Conservation (phyloP, 441 rosid genomes). For the Corymbia calophylla region DNA sequence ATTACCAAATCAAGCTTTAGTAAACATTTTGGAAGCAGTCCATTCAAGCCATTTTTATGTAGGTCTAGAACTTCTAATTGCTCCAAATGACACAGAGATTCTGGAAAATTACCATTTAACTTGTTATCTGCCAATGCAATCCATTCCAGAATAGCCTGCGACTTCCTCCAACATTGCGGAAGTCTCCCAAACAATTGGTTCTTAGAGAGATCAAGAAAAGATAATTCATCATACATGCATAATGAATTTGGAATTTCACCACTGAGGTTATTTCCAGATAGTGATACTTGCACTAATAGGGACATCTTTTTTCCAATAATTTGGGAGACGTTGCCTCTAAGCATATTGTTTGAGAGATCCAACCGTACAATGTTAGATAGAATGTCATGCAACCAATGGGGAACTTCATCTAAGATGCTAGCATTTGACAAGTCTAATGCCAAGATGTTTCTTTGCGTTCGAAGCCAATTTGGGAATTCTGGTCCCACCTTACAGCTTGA, state of each 20-base stretch:
- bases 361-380: not conserved
- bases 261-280: not conserved
- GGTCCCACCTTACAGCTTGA: not conserved
- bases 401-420: not conserved
- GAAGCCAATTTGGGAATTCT: not conserved
- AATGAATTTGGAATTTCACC: not conserved
- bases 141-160: not conserved
- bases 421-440: not conserved
- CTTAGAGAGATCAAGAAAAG: not conserved
- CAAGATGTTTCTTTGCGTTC: not conserved
- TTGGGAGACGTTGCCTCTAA: not conserved
- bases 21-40: not conserved
- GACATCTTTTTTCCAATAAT: not conserved
- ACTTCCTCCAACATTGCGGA: not conserved
- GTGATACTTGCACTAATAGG: not conserved
- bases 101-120: not conserved
- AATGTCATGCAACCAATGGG: not conserved
- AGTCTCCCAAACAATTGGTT: not conserved
- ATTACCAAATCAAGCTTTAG: not conserved
- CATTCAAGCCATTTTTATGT: not conserved
- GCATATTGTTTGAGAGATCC: not conserved
- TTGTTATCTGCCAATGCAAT: not conserved
- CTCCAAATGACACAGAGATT: not conserved
- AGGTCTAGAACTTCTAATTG: not conserved
- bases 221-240: not conserved